Evolutionary conservation across 1,284 basidiomycete species (phyloP), one percentile per base, ranked within the genome.

Genomic region (Sporisorium scitamineum): DNA sequence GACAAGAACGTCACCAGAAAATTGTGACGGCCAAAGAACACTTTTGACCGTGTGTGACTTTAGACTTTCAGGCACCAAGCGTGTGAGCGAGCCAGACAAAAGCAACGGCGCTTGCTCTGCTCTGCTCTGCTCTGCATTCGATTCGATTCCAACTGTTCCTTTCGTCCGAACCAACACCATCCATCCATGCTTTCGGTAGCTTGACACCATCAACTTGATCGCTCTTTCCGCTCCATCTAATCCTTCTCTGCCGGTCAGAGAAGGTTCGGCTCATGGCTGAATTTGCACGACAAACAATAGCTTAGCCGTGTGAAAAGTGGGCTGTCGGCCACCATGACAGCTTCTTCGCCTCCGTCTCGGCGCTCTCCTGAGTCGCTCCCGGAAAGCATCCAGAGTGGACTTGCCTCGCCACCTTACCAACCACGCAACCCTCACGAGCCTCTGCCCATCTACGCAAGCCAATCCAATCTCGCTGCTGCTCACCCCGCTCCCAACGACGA

Each of bases 351-450:
- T 13, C 47, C 41, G 26, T 45, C 60, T 20, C 31, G 61, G 34
- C 72, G 44, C 27, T 71, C 73, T 16, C 61, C 54, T 9, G 73
- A 61, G 54, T 76, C 65, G 26, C 50, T 66, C 2, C 39, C 60
- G 2, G 72, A 76, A 31, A 60, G 45, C 32, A 26, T 61, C n/a
- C 53, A 52, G 29, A 53, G 34, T 31, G 74, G 75, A 0, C 64
- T 54, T 3, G 74, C 77, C 7, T 79, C 77, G 22, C 77, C 77
- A 16, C 77, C 77, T 13, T 79, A 79, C 63, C 57, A 79, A 37
- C 55, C 48, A 34, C 41, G 50, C 10, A 66, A 70, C 10, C 67
- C 55, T 22, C 45, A 53, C 51, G 72, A 70, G 9, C 31, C 62
- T n/a, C 54, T 65, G 45, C 71, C 74, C 54, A 63, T 69, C 59